phyloP scores from a whole-genome alignment of 495 filamentous ascomycete genomes.

The Chaetomidium leptoderma region DNA sequence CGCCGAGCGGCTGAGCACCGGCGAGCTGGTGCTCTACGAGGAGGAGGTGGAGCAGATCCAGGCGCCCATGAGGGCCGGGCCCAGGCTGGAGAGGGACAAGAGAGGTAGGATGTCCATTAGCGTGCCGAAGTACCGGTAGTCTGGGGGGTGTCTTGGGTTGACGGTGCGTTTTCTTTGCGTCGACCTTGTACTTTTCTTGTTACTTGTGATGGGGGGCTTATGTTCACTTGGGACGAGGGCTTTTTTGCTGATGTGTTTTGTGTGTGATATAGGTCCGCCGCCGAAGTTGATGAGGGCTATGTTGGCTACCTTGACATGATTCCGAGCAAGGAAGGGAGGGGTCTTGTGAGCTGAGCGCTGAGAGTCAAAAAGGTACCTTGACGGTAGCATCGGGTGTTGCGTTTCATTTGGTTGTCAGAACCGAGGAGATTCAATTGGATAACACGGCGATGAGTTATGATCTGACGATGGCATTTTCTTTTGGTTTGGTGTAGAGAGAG shows the following conservation, averaged over 20 bases:
- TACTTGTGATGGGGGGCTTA: no score
- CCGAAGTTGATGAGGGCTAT: constrained; percentile 66
- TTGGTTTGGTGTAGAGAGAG: not conserved
- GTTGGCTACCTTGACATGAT: constrained; percentile 71
- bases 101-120: constrained; percentile 78
- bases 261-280: constrained; percentile 41
- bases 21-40: constrained; percentile 53
- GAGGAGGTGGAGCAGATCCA: constrained; percentile 51
- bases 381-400: no score
- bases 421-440: no score
- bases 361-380: no score
- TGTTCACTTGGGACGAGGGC: not conserved
- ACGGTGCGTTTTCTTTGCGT: constrained; percentile 19
- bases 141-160: constrained; percentile 27
- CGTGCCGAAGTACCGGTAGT: constrained; percentile 53
- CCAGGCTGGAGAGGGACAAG: constrained; percentile 73
- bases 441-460: not conserved
- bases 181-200: not conserved
- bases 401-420: no score
- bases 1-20: constrained; percentile 44
- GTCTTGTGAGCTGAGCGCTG: no score
- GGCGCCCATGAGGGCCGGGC: constrained; percentile 48
- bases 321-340: no score
- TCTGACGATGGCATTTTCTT: not conserved
- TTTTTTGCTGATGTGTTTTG: constrained; percentile 22